These are phyloP conservation scores for Elongisporangium senticosum DNA, from an alignment of 352 stramenopile species.

Conservation along the genomic window DNA sequence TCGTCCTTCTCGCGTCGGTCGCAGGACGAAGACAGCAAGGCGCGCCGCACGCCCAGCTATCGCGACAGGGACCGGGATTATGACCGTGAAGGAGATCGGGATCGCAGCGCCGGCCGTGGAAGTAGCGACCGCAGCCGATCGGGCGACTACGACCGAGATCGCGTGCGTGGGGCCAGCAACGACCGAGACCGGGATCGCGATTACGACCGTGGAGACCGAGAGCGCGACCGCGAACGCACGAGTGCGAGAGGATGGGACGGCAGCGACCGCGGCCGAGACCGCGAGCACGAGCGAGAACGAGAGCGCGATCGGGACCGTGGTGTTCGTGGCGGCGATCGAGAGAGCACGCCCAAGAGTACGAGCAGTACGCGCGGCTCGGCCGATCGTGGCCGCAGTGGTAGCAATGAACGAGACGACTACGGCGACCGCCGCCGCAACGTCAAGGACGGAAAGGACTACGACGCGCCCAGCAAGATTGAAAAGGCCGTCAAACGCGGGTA, in stretches of 20 bases:
- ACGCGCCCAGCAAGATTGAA: constrained; percentile 9
- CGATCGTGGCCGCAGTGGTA: constrained; percentile 11
- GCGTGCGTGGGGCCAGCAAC: constrained; percentile 10
- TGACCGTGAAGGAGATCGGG: constrained; percentile 21
- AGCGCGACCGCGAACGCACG: constrained; percentile 12
- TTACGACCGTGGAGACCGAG: constrained; percentile 23
- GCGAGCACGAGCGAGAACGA: constrained; percentile 26
- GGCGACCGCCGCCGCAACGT: constrained; percentile 22
- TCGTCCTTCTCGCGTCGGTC: not conserved
- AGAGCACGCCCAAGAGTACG: constrained; percentile 24
- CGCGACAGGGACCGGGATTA: constrained; percentile 13
- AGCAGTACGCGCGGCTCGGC: constrained; percentile 23
- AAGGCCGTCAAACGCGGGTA: constrained; percentile 37
- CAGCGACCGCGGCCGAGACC: constrained; percentile 28
- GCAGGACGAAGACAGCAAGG: constrained; percentile 4
- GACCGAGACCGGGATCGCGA: constrained; percentile 26
- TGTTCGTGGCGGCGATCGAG: constrained; percentile 9
- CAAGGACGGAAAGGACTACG: constrained; percentile 35
- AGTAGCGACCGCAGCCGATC: constrained; percentile 15
- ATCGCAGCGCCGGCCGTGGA: constrained; percentile 2
- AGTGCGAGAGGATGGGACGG: constrained; percentile 11
- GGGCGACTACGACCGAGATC: constrained; percentile 26
- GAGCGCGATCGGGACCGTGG: constrained; percentile 19
- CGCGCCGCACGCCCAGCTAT: constrained; percentile 1
- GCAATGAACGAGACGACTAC: constrained; percentile 19